Conservation (phyloP, 108 stramenopile species). For the Nitzschia sp. region DNA sequence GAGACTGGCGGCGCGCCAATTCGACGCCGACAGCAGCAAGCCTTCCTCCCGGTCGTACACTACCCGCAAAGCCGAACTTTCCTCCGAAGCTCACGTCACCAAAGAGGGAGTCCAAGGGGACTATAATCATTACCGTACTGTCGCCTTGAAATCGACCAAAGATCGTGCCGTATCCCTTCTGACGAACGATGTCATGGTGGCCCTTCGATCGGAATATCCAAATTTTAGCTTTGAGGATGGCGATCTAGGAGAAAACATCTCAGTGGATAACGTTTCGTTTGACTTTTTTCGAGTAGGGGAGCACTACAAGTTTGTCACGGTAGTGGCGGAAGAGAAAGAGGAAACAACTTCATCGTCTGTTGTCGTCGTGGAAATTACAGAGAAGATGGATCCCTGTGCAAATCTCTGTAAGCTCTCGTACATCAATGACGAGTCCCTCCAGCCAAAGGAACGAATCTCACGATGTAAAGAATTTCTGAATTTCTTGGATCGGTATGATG, state of each 20-base stretch:
- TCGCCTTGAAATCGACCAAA: slow-evolving; percentile 43
- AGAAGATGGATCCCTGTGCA: slow-evolving; percentile 56
- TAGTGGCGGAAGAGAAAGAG: background rate
- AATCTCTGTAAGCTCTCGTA: slow-evolving; percentile 61
- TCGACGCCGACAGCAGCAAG: slow-evolving; percentile 28
- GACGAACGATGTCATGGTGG: slow-evolving; percentile 44
- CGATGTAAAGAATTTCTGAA: slow-evolving; percentile 44
- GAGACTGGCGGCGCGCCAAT: slow-evolving; percentile 41
- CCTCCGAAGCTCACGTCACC: slow-evolving; percentile 15
- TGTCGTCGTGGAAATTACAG: slow-evolving; percentile 59
- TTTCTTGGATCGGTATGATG: slow-evolving; percentile 38
- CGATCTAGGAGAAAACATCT: slow-evolving; percentile 66
- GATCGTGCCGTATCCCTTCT: slow-evolving; percentile 60
- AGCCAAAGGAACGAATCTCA: slow-evolving; percentile 41
- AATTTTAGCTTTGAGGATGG: slow-evolving; percentile 20
- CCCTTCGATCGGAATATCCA: slow-evolving; percentile 20
- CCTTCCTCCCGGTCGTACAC: slow-evolving; percentile 54
- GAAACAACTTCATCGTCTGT: background rate
- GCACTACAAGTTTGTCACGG: slow-evolving; percentile 34
- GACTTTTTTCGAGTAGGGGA: slow-evolving; percentile 47
- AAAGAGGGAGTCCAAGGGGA: slow-evolving; percentile 42
- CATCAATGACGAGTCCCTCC: slow-evolving; percentile 36
- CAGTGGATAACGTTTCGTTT: slow-evolving; percentile 44
- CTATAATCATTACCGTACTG: slow-evolving; percentile 65
- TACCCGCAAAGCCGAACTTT: slow-evolving; percentile 42